Base-by-base conservation (phyloP, 179 eudicot genomes). In the Drosera spatulata region DNA sequence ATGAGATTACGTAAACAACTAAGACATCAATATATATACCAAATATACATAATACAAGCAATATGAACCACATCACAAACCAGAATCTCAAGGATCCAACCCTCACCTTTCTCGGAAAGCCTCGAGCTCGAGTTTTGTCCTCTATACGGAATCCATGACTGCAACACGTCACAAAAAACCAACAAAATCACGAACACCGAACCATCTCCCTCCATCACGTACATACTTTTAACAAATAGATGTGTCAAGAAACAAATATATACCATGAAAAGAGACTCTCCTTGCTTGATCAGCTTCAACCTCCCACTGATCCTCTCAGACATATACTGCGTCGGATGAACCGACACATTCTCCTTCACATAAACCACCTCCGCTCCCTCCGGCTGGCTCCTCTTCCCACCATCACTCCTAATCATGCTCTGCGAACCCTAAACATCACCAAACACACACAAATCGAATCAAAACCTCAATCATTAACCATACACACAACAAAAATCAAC, bases 121-220 rank as follows among this genome's bases (percentile, higher is more conserved):
- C 82, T 84, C 2, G 87, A 75, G 69, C 80, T 84, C 11, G 95
- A 78, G 72, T 77, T 81, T 55, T 79, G 90, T 53, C 90, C 99
- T 80, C 80, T 86, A 62, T 93, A 93, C 1, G 97, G 97, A 69
- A 88, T 75, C 99, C 99, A 93, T 13, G 88, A 75, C 99, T 93
- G 56, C 59, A 75, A 53, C 41, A 22, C 47, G 41, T 10, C 51
- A 54, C 42, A 67, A n/a, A 67, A n/a, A 53, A 43, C 39, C 5
- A 58, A 59, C 51, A n/a, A 54, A 8, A 50, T 9, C 43, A 12
- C 40, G 12, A 58, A 51, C 9, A 47, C 10, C 57, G 53, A 52
- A 53, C 55, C 11, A 43, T 4, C 33, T 22, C 33, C 1, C 33
- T 22, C 33, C 33, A 22, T 22, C 33, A 22, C 33, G 1, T 22